phyloP scores from a whole-genome alignment of 179 eudicot species.

The Amaranthus tricolor region DNA sequence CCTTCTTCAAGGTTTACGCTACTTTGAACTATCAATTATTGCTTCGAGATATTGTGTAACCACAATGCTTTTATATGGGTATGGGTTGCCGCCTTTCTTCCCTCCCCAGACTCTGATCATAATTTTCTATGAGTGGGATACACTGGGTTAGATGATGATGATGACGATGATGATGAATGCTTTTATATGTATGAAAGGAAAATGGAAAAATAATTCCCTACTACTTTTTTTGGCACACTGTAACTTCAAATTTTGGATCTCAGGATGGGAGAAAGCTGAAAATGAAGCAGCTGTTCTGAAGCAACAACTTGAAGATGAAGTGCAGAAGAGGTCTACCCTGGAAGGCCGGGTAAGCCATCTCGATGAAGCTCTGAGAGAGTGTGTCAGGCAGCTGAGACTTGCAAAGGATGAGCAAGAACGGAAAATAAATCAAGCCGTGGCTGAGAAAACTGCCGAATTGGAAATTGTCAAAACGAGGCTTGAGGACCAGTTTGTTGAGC shows the following conservation, averaged over 20 bases:
- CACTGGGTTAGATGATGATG: too few species aligned
- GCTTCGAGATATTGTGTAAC: background rate
- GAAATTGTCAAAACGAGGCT: constrained; percentile 42
- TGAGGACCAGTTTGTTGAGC: constrained; percentile 44
- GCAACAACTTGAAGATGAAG: constrained; percentile 47
- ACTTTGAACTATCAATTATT: background rate
- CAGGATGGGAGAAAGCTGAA: constrained; percentile 90
- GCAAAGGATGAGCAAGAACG: constrained; percentile 65
- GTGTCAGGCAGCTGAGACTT: constrained; percentile 75
- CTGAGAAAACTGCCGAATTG: constrained; percentile 45
- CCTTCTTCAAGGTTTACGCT: background rate
- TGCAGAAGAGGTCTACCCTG: constrained; percentile 45
- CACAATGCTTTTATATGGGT: background rate
- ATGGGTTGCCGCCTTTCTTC: too few species aligned
- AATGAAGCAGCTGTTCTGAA: constrained; percentile 45
- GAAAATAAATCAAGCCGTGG: constrained; percentile 45
- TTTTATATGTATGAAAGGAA: background rate
- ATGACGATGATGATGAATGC: too few species aligned
- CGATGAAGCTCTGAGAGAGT: constrained; percentile 83
- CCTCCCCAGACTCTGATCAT: too few species aligned
- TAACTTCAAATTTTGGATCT: background rate
- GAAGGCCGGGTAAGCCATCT: constrained; percentile 65
- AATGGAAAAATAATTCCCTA: background rate
- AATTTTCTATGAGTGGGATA: too few species aligned
- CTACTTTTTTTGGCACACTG: background rate